Percentiles rank a stretch among this genome's conserved stretches.
phyloP scores from a whole-genome alignment of 176 grass and related monocot species.

The Hsuehochloa calcarea region DNA sequence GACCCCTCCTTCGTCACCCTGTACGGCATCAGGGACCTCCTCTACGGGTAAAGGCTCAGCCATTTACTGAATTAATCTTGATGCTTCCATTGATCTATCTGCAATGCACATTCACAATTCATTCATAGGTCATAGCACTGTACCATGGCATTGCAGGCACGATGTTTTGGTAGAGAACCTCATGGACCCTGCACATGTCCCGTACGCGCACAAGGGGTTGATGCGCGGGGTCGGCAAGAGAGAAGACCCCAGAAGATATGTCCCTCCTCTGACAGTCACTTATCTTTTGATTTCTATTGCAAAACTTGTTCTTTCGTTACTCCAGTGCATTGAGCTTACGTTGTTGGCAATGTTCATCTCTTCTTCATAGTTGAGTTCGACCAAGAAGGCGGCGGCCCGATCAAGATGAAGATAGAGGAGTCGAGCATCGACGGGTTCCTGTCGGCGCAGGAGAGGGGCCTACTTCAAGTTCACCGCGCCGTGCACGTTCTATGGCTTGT shows the following conservation, averaged over 20 bases:
- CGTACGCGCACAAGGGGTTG: conserved; percentile 76
- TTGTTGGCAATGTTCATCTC: background rate
- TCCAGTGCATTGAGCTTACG: background rate
- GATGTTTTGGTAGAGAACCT: conserved; percentile 85
- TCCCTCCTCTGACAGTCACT: background rate
- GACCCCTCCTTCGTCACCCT: conserved; percentile 61
- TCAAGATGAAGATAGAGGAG: conserved; percentile 58
- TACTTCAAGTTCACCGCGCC: conserved; percentile 57
- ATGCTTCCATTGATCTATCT: background rate
- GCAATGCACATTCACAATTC: background rate
- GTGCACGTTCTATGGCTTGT: conserved; percentile 37
- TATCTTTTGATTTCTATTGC: background rate
- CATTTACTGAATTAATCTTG: background rate
- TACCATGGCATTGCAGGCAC: conserved; percentile 43
- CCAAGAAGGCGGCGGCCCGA: conserved; percentile 59
- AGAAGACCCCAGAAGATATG: conserved; percentile 80
- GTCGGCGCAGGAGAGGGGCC: conserved; percentile 27
- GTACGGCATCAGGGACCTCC: conserved; percentile 61
- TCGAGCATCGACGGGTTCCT: conserved; percentile 53
- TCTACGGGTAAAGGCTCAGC: conserved; percentile 50
- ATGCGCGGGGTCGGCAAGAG: conserved; percentile 33
- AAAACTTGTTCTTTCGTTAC: background rate
- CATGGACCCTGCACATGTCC: conserved; percentile 81
- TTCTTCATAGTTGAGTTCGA: conserved; percentile 72
- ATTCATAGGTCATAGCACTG: background rate